These are phyloP conservation scores for Dichomitus squalens DNA, from an alignment of 1,284 basidiomycete genomes.

Conservation along the genomic window DNA sequence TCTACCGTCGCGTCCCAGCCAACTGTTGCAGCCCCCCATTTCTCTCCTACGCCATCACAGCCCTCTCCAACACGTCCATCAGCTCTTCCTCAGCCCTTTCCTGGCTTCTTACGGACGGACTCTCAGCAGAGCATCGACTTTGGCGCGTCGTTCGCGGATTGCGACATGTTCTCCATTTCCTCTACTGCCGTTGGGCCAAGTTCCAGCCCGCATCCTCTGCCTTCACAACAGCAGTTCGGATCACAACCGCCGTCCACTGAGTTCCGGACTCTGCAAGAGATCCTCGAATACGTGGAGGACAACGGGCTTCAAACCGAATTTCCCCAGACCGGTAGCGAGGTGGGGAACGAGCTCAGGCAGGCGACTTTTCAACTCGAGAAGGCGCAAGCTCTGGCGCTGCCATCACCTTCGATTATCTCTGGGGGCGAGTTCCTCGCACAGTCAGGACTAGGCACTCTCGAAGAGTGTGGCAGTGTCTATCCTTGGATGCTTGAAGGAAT, in stretches of 20 bases:
- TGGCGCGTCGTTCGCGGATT: background rate
- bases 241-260: background rate
- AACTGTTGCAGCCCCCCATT: background rate
- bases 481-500: background rate
- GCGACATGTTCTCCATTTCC: background rate
- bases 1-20: no score
- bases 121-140: slow-evolving; percentile 1
- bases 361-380: background rate
- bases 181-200: no score
- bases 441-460: background rate
- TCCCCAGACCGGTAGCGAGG: no score
- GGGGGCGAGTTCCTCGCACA: background rate
- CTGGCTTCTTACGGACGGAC: background rate
- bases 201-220: no score
- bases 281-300: no score
- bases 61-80: background rate
- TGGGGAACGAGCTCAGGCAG: no score
- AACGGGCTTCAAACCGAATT: no score
- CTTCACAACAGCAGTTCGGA: background rate
- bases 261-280: no score
- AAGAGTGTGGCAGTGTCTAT: background rate
- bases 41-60: background rate
- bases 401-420: background rate
- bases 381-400: background rate
- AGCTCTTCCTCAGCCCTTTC: background rate